These are phyloP conservation scores for Jatropha multifida DNA, from an alignment of 441 rosid genomes.

Conservation along the genomic window DNA sequence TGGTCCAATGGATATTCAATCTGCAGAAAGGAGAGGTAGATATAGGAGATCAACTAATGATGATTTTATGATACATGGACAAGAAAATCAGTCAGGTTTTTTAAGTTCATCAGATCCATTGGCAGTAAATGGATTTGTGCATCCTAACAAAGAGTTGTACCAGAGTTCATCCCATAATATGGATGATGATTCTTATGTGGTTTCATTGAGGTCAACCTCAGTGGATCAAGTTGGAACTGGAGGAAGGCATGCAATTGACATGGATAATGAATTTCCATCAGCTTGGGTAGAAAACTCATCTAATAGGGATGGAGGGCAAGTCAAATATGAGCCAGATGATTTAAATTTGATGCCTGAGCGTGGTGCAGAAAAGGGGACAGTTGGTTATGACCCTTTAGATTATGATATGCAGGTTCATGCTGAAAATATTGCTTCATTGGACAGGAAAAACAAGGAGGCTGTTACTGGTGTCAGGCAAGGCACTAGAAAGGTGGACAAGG, in stretches of 20 bases:
- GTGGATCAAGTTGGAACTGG: conserved; percentile 42
- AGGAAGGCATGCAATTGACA: conserved; percentile 53
- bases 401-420: conserved; percentile 56
- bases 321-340: conserved; percentile 78
- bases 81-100: conserved; percentile 38
- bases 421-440: conserved; percentile 29
- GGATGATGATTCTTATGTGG: conserved; percentile 79
- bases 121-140: conserved; percentile 54
- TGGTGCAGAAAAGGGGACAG: conserved; percentile 48
- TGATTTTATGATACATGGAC: conserved; percentile 51
- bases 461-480: conserved; percentile 41
- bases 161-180: conserved; percentile 46
- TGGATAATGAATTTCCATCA: conserved; percentile 63
- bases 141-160: conserved; percentile 41
- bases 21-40: conserved; percentile 41
- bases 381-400: conserved; percentile 79
- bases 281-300: conserved; percentile 41
- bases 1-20: conserved; percentile 43
- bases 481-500: conserved; percentile 59
- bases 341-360: conserved; percentile 78
- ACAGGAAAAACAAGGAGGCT: conserved; percentile 45
- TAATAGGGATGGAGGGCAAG: conserved; percentile 36
- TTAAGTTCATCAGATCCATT: conserved; percentile 44
- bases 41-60: conserved; percentile 49
- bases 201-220: conserved; percentile 49